Evolutionary conservation across 2,329 filamentous ascomycete species (phyloP).

Genomic region (Botrytis aclada): DNA sequence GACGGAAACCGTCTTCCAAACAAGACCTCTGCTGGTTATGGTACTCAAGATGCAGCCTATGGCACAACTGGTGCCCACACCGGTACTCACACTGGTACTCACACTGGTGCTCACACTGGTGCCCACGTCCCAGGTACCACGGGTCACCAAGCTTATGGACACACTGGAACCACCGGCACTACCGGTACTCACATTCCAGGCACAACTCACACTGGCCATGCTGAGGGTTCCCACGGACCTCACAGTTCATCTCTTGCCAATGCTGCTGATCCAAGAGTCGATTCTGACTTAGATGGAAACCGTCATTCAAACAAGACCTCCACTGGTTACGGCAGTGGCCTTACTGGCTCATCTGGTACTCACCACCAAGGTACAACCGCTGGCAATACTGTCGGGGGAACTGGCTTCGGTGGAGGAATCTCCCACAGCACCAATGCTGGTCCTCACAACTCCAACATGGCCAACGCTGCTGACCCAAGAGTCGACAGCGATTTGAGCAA

Average conservation of each 20-base stretch:
- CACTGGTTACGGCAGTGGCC: constrained; percentile 6
- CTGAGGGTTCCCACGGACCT: constrained; percentile 1
- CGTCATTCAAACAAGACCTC: constrained; percentile 14
- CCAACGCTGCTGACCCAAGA: constrained; percentile 52
- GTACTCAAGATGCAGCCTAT: not conserved
- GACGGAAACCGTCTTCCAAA: constrained; percentile 44
- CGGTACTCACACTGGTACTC: not conserved
- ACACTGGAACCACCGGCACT: constrained; percentile 11
- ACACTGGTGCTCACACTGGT: not conserved
- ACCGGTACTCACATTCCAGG: constrained; percentile 19
- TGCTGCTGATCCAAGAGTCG: constrained; percentile 49
- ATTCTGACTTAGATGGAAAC: constrained; percentile 45
- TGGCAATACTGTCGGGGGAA: constrained; percentile 14
- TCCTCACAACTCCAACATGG: constrained; percentile 38
- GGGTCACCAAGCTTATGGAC: not conserved
- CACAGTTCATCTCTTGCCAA: constrained; percentile 30
- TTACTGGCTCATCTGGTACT: constrained; percentile 13
- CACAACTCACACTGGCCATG: constrained; percentile 5
- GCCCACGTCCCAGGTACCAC: not conserved
- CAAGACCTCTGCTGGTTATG: not conserved
- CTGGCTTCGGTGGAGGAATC: constrained; percentile 28
- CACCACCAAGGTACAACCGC: constrained; percentile 8
- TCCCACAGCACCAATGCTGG: constrained; percentile 39
- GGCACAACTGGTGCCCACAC: constrained; percentile 27
- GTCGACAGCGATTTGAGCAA: constrained; percentile 51